phyloP scores from a whole-genome alignment of 2,329 filamentous ascomycete genomes.

The Alternaria sp. region DNA sequence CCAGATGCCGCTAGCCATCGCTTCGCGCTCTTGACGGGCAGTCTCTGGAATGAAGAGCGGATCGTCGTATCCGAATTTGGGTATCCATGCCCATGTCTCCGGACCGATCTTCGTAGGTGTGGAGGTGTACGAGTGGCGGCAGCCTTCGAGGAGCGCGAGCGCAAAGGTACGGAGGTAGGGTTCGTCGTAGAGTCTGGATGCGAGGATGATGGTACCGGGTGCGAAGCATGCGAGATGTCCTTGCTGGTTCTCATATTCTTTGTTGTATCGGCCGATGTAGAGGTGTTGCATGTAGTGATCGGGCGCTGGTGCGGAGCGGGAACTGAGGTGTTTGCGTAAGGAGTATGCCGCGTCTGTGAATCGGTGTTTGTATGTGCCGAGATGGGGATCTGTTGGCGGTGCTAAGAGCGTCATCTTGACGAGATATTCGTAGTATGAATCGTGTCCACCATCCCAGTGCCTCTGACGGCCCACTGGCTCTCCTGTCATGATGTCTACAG shows the following conservation, averaged over 20 bases:
- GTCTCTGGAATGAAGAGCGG: conserved; percentile 38
- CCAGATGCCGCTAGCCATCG: conserved; percentile 43
- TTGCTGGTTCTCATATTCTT: conserved; percentile 47
- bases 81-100: conserved; percentile 49
- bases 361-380: conserved; percentile 38
- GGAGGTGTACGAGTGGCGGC: conserved; percentile 46
- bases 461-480: conserved; percentile 47
- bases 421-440: conserved; percentile 53
- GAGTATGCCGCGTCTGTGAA: conserved; percentile 47
- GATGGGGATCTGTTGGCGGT: conserved; percentile 45
- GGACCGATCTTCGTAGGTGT: conserved; percentile 49
- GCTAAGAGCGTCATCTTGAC: conserved; percentile 50
- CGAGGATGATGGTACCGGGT: conserved; percentile 49
- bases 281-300: conserved; percentile 47
- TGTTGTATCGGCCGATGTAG: conserved; percentile 47
- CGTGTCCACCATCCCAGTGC: conserved; percentile 54
- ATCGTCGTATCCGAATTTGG: conserved; percentile 43
- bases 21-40: conserved; percentile 36
- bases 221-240: conserved; percentile 51
- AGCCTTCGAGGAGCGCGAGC: conserved; percentile 50
- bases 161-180: conserved; percentile 45
- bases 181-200: conserved; percentile 41
- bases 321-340: conserved; percentile 43
- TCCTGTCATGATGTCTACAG: conserved; percentile 53
- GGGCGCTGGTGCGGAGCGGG: conserved; percentile 44